A percentile compares a stretch with the other conserved stretches of the same genome.
These are phyloP conservation scores for Moniliophthora roreri DNA, from an alignment of 1,284 basidiomycete genomes.

Conservation along the genomic window DNA sequence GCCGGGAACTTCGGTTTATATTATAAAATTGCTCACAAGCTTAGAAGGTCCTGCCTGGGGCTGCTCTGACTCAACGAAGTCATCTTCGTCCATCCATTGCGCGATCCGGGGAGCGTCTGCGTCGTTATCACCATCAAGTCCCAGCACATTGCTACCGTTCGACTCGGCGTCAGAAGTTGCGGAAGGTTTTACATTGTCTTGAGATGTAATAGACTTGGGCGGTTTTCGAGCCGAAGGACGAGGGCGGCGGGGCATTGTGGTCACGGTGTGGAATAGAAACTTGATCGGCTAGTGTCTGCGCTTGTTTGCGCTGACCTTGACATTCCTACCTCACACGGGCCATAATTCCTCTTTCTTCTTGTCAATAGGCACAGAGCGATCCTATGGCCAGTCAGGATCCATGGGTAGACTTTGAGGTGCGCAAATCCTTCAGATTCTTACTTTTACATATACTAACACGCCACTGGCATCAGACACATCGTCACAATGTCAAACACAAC, in stretches of 20 bases:
- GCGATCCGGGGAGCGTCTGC: slow-evolving; percentile 49
- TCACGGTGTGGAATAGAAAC: not conserved
- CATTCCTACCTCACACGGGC: not conserved
- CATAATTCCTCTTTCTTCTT: not conserved
- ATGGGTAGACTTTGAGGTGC: slow-evolving; percentile 65
- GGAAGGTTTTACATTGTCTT: not conserved
- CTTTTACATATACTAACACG: slow-evolving; percentile 7
- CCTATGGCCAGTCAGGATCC: slow-evolving; percentile 47
- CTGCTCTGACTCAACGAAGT: slow-evolving; percentile 25
- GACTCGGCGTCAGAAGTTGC: slow-evolving; percentile 1
- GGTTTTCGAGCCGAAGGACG: slow-evolving; percentile 25
- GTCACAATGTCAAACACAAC: slow-evolving; percentile 45
- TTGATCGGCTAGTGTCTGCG: not conserved
- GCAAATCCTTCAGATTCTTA: slow-evolving; percentile 22
- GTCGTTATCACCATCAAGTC: slow-evolving; percentile 22
- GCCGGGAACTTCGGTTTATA: not conserved
- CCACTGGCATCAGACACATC: slow-evolving; percentile 33
- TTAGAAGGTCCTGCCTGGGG: slow-evolving; percentile 26
- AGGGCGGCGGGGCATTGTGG: slow-evolving; percentile 33
- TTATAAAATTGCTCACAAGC: slow-evolving; percentile 23
- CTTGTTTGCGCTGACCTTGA: not conserved
- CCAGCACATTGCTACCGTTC: not conserved
- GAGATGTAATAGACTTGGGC: slow-evolving; percentile 4
- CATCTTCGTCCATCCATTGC: slow-evolving; percentile 59
- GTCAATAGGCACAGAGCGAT: slow-evolving; percentile 1